These are phyloP conservation scores for Rhododendron ovatum DNA, from an alignment of 148 eudicot genomes.

Conservation along the genomic window DNA sequence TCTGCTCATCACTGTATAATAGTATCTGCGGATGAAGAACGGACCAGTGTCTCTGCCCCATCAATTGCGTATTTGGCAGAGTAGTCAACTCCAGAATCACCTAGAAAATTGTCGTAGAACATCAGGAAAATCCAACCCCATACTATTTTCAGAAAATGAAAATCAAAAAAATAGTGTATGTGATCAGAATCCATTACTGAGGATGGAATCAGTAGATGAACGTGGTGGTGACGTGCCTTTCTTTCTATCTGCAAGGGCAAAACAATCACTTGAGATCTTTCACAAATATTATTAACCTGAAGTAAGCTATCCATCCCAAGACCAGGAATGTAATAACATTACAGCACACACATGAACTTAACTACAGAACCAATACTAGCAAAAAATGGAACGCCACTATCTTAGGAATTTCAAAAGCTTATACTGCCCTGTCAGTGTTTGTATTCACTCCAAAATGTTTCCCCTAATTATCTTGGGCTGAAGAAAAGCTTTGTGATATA, in stretches of 20 bases:
- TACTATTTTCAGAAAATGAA: not conserved
- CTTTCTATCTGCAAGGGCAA: slow-evolving; percentile 15
- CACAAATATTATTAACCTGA: not conserved
- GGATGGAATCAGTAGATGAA: slow-evolving; percentile 25
- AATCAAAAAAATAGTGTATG: not conserved
- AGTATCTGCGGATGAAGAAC: not conserved
- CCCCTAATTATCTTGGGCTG: not conserved
- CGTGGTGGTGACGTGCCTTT: slow-evolving; percentile 26
- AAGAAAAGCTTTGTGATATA: not conserved
- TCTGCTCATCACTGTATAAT: slow-evolving; percentile 5
- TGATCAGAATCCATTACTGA: slow-evolving; percentile 17
- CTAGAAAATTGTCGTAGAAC: slow-evolving; percentile 5
- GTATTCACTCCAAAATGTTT: not conserved
- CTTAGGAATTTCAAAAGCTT: not conserved
- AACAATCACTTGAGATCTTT: slow-evolving; percentile 3
- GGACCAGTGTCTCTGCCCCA: slow-evolving; percentile 14
- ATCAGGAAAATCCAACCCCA: not conserved
- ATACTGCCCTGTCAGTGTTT: not conserved
- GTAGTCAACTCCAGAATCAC: slow-evolving; percentile 33
- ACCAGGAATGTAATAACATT: not conserved
- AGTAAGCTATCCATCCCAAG: not conserved
- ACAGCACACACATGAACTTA: not conserved
- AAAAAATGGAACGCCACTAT: not conserved
- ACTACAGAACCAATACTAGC: not conserved
- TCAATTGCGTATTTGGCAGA: slow-evolving; percentile 8